Evolutionary conservation across 1,284 basidiomycete species (phyloP), one percentile per base, ranked within the genome.

Genomic region (Veloporphyrellus conicus): DNA sequence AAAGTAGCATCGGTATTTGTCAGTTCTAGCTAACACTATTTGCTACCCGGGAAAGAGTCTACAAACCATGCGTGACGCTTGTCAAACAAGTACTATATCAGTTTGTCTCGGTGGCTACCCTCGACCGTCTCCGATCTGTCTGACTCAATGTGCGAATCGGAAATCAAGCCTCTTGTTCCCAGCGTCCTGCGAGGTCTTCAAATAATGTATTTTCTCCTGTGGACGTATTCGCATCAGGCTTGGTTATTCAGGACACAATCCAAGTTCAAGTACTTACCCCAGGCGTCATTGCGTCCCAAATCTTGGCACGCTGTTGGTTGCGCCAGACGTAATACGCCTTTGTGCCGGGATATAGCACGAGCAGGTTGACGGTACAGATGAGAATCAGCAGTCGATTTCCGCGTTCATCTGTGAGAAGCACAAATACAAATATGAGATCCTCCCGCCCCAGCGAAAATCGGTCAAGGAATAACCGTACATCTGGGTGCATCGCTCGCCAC

Each of bases 311-410:
- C 56, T 74, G 71, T 25, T 63, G 63, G 53, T 80, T 79, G 7
- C 74, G 66, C 74, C 72, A 77, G 19, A 72, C 54, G 46, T 79
- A 79, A 54, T 76, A 79, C 12, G 62, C 49, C 50, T 78, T 76
- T n/a, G 75, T 75, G 11, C 62, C 66, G 15, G 76, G 77, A 52
- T 79, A 79, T 44, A 79, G 48, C 33, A 78, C 55, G n/a, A 69
- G 6, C 23, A 77, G 49, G 54, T 79, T 79, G 59, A 78, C 62
- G 22, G 60, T 56, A 49, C 68, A 68, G 38, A 80, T 75, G 20
- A 54, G 60, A 34, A 80, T 76, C 16, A 79, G 69, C 10, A 64
- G 62, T 16, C 61, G 61, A 50, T 81, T 79, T 11, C 78, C 78
- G 14, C 75, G 73, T 16, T 66, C 67, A 56, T 79, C 76, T 77